These are phyloP conservation scores for Chalciporus piperatoides DNA, from an alignment of 1,284 basidiomycete genomes.

Conservation along the genomic window DNA sequence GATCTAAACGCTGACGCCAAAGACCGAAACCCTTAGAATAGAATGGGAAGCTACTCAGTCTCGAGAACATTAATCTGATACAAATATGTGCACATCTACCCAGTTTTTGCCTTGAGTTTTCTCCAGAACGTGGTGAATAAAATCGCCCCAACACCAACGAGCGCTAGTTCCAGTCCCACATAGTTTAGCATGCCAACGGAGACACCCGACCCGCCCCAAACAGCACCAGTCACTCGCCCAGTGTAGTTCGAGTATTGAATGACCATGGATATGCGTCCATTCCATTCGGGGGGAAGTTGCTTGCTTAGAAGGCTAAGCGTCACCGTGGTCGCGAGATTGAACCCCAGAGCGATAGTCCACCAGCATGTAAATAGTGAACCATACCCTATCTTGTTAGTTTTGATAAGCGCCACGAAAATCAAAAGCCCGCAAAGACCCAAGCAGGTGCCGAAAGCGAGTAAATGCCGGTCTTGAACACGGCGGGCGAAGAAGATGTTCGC, in stretches of 20 bases:
- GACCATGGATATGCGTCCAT: slow-evolving; percentile 49
- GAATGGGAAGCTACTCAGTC: neutral
- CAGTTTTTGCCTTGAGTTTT: slow-evolving; percentile 62
- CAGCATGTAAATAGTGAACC: slow-evolving; percentile 58
- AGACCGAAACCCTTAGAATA: neutral
- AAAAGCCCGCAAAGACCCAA: slow-evolving; percentile 53
- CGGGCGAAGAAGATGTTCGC: slow-evolving; percentile 54
- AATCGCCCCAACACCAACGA: slow-evolving; percentile 55
- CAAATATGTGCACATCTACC: slow-evolving; percentile 28
- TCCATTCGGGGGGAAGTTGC: slow-evolving; percentile 62
- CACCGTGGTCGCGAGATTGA: slow-evolving; percentile 64
- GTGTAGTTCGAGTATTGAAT: slow-evolving; percentile 69
- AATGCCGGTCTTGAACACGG: slow-evolving; percentile 57
- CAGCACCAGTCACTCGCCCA: slow-evolving; percentile 59
- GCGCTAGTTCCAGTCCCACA: slow-evolving; percentile 56
- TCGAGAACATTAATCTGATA: neutral
- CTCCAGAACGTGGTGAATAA: slow-evolving; percentile 57
- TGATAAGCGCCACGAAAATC: slow-evolving; percentile 46
- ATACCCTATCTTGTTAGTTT: slow-evolving; percentile 41
- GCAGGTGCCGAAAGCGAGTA: slow-evolving; percentile 50
- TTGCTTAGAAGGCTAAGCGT: slow-evolving; percentile 65
- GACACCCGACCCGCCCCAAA: slow-evolving; percentile 66
- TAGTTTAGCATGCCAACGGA: slow-evolving; percentile 62
- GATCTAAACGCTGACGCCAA: neutral
- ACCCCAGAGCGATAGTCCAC: slow-evolving; percentile 65